These are phyloP conservation scores for Thymus quinquecostatus DNA, from an alignment of 257 asterid genomes.

Conservation along the genomic window DNA sequence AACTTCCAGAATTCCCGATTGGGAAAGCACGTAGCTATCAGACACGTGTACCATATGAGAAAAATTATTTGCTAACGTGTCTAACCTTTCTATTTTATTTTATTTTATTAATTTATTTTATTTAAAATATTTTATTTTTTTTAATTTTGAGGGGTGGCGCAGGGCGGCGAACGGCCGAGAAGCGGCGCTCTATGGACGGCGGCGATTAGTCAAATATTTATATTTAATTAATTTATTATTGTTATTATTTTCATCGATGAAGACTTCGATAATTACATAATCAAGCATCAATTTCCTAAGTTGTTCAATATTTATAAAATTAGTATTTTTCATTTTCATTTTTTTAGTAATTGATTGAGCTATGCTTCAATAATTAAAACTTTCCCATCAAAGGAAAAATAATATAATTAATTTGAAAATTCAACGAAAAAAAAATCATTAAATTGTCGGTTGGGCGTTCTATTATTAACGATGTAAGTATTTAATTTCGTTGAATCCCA, in stretches of 20 bases:
- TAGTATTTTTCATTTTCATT: neutral
- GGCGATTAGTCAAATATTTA: slow-evolving; percentile 8
- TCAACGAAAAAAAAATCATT: neutral
- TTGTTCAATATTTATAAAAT: too few relatives aligned
- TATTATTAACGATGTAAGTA: neutral
- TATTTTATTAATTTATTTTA: neutral
- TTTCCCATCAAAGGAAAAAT: neutral
- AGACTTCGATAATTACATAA: neutral
- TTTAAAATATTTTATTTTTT: neutral
- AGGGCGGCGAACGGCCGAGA: slow-evolving; percentile 25
- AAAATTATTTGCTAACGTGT: neutral
- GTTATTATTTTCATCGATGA: neutral
- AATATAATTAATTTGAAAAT: neutral
- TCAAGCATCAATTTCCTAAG: neutral
- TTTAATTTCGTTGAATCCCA: neutral
- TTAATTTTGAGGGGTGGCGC: slow-evolving; percentile 19
- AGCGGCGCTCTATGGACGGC: slow-evolving; percentile 21
- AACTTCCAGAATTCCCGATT: neutral
- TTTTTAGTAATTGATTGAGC: neutral
- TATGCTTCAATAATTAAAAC: neutral
- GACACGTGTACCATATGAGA: neutral
- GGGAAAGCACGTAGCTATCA: neutral
- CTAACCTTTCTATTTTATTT: neutral
- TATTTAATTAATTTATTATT: neutral
- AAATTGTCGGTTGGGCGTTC: neutral